Conservation (phyloP, 495 filamentous ascomycete species). For the Jackrogersella minutella region DNA sequence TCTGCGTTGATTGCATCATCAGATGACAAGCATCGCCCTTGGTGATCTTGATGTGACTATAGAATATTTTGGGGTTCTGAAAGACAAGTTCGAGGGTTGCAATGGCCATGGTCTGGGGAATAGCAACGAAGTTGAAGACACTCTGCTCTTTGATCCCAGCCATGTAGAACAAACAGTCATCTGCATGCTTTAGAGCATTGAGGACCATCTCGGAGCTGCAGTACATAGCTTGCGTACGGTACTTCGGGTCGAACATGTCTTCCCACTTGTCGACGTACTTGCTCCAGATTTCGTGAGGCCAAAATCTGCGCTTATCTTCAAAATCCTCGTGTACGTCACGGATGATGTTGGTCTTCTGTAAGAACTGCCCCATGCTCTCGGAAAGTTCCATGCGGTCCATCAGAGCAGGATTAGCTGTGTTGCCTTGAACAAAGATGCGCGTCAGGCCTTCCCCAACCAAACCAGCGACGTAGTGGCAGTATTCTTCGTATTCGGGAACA, state of each 20-base stretch:
- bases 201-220: slow-evolving; percentile 96
- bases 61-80: slow-evolving; percentile 87
- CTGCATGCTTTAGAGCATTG: slow-evolving; percentile 83
- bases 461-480: slow-evolving; percentile 98
- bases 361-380: slow-evolving; percentile 95
- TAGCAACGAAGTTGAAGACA: slow-evolving; percentile 99
- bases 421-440: slow-evolving; percentile 85
- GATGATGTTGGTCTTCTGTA: slow-evolving; percentile 99
- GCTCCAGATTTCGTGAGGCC: slow-evolving; percentile 94
- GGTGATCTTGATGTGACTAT: slow-evolving; percentile 92
- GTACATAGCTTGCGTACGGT: slow-evolving; percentile 80
- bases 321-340: slow-evolving; percentile 92
- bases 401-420: slow-evolving; percentile 85
- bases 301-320: slow-evolving; percentile 87
- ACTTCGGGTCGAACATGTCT: slow-evolving; percentile 84
- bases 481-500: slow-evolving; percentile 87
- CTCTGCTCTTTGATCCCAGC: slow-evolving; percentile 95
- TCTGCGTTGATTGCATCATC: slow-evolving; percentile 93
- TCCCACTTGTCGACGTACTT: slow-evolving; percentile 91
- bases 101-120: slow-evolving; percentile 98
- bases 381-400: slow-evolving; percentile 79
- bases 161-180: slow-evolving; percentile 97
- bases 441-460: slow-evolving; percentile 94
- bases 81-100: slow-evolving; percentile 92
- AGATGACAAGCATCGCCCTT: slow-evolving; percentile 92